These are phyloP conservation scores for Conoideocrella luteorostrata DNA, from an alignment of 2,329 filamentous ascomycete genomes.

Conservation along the genomic window DNA sequence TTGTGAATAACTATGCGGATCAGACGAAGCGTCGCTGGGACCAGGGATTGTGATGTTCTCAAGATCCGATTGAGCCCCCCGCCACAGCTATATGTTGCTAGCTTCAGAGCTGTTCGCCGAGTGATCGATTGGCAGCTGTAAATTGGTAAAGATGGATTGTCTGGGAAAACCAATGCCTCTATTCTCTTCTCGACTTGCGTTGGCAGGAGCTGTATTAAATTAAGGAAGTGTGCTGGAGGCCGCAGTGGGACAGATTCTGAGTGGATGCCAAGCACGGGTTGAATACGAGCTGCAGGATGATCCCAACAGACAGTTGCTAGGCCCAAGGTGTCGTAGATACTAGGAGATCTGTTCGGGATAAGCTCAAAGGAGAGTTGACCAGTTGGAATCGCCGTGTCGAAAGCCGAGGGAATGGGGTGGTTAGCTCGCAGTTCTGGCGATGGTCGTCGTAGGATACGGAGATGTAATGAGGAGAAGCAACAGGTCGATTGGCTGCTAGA, in stretches of 20 bases:
- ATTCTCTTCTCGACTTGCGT: neutral
- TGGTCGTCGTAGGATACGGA: no score
- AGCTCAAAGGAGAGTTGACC: neutral
- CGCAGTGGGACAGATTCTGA: neutral
- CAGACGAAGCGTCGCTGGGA: no score
- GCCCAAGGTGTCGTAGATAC: neutral
- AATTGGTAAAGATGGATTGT: no score
- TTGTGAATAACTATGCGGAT: no score
- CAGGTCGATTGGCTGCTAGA: no score
- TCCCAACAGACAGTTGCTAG: neutral
- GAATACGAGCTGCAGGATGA: slow-evolving; percentile 2
- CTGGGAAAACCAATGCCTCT: neutral
- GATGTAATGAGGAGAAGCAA: no score
- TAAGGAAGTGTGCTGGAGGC: neutral
- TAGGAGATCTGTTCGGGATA: neutral
- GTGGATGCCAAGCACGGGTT: neutral
- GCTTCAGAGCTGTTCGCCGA: no score
- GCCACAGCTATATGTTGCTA: no score
- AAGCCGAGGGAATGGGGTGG: neutral
- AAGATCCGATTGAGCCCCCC: no score
- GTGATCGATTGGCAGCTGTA: no score
- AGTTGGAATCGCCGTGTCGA: slow-evolving; percentile 4
- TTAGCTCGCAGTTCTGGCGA: no score
- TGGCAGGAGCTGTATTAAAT: neutral
- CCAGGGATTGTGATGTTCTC: no score